These are phyloP conservation scores for Pichia nanzhaoensis DNA, from an alignment of 805 yeast genomes.

Conservation along the genomic window DNA sequence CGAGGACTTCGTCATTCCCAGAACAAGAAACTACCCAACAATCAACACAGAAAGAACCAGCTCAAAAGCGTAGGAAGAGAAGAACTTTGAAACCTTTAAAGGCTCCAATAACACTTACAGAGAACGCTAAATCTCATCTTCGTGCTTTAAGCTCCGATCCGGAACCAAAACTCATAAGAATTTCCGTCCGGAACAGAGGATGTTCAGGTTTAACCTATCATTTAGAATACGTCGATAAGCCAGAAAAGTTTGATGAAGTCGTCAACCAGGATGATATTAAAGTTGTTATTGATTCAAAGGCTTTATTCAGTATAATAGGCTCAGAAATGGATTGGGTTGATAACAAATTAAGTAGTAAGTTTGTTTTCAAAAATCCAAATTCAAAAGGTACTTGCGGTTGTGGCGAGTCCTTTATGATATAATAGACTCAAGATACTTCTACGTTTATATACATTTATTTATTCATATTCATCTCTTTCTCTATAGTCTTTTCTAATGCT, in stretches of 20 bases:
- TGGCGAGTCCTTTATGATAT: conserved; percentile 98
- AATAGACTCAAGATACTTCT: conserved; percentile 9
- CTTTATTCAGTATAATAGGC: conserved; percentile 90
- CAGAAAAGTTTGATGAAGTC: conserved; percentile 93
- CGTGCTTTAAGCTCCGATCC: conserved; percentile 66
- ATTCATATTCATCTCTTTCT: neutral
- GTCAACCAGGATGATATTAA: conserved; percentile 91
- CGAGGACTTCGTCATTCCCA: conserved; percentile 9
- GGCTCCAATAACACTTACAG: conserved; percentile 77
- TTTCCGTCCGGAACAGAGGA: conserved; percentile 94
- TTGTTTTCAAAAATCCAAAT: conserved; percentile 92
- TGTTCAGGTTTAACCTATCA: conserved; percentile 94
- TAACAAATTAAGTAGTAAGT: conserved; percentile 81
- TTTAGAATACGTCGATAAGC: conserved; percentile 79
- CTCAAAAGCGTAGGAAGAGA: conserved; percentile 30
- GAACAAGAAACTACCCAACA: conserved; percentile 11
- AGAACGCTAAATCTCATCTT: conserved; percentile 70
- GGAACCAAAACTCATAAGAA: conserved; percentile 79
- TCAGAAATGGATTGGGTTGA: conserved; percentile 99
- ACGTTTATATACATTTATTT: neutral
- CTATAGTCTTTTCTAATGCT: neutral
- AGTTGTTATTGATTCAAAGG: conserved; percentile 91
- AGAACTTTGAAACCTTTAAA: conserved; percentile 79
- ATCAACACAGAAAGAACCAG: neutral
- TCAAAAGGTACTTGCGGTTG: conserved; percentile 98